Evolutionary conservation across 1,284 basidiomycete species (phyloP).

Genomic region (Phylloboletellus chloephorus): DNA sequence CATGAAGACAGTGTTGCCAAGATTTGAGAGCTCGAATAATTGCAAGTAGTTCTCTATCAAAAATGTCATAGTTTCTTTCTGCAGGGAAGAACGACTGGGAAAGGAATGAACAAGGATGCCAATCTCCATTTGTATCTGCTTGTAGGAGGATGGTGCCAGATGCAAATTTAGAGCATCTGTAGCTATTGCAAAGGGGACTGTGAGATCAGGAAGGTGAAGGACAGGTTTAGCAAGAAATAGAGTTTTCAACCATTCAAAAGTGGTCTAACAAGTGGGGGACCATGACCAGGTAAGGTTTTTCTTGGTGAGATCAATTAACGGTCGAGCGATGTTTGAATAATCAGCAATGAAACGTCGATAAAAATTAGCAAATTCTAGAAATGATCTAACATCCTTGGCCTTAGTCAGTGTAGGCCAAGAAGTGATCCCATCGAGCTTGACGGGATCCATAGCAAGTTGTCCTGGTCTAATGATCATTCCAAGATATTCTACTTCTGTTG

Average conservation of each 20-base stretch:
- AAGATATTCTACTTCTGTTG: constrained; percentile 33
- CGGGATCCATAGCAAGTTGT: constrained; percentile 33
- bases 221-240: no score
- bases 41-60: constrained; percentile 44
- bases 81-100: constrained; percentile 27
- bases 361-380: constrained; percentile 37
- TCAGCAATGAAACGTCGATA: constrained; percentile 40
- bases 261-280: no score
- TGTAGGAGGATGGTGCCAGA: no score
- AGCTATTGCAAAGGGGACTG: no score
- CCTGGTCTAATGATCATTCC: constrained; percentile 32
- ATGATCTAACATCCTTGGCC: constrained; percentile 29
- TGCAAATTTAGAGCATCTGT: no score
- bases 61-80: constrained; percentile 42
- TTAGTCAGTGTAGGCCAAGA: constrained; percentile 34
- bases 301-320: background rate
- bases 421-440: constrained; percentile 34
- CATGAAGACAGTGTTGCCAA: constrained; percentile 38
- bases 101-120: constrained; percentile 29
- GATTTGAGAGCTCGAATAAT: constrained; percentile 35
- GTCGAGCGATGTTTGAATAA: constrained; percentile 32
- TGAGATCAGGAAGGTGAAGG: no score
- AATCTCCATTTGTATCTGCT: constrained; percentile 20
- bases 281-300: no score
- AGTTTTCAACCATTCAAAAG: no score